Evolutionary conservation across 2,329 filamentous ascomycete species (phyloP).

Genomic region (Parafenestella ontariensis): DNA sequence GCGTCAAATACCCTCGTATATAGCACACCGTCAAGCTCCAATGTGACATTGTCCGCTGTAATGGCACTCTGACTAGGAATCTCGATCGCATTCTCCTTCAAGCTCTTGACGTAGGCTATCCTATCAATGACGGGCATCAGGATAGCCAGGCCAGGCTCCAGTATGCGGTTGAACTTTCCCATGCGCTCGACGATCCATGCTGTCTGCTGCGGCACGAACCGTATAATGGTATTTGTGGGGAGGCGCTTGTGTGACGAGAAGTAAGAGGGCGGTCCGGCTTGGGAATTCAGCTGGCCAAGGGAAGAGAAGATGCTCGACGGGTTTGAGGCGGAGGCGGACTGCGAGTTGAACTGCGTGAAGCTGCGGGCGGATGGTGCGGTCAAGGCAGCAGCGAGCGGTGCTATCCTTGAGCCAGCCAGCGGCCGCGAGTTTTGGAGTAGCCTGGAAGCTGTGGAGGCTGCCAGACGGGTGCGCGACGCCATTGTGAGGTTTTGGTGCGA

Average conservation of each 20-base stretch:
- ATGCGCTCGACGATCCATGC: slow-evolving; percentile 99
- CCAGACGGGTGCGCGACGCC: slow-evolving; percentile 45
- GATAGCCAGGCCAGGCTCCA: slow-evolving; percentile 89
- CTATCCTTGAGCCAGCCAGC: slow-evolving; percentile 21
- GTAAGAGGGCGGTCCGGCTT: slow-evolving; percentile 70
- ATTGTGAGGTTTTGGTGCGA: slow-evolving; percentile 30
- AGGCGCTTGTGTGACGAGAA: slow-evolving; percentile 72
- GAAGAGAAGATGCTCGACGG: slow-evolving; percentile 40
- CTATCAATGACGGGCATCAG: slow-evolving; percentile 90
- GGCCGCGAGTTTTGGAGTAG: slow-evolving; percentile 32
- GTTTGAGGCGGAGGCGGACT: slow-evolving; percentile 26
- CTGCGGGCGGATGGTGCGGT: slow-evolving; percentile 26
- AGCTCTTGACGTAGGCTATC: slow-evolving; percentile 95
- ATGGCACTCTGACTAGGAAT: slow-evolving; percentile 98
- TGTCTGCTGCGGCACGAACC: slow-evolving; percentile 99
- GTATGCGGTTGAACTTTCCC: slow-evolving; percentile 94
- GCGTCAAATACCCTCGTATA: slow-evolving; percentile 97
- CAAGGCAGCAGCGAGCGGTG: slow-evolving; percentile 29
- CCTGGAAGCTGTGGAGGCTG: slow-evolving; percentile 38
- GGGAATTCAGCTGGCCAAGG: slow-evolving; percentile 32
- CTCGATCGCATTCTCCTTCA: slow-evolving; percentile 96
- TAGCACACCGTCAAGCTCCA: slow-evolving; percentile 93
- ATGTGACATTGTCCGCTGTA: slow-evolving; percentile 96
- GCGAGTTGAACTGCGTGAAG: slow-evolving; percentile 43
- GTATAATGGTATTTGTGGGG: slow-evolving; percentile 91